Evolutionary conservation across 2,329 filamentous ascomycete genomes (phyloP).

Genomic region (Diplodia mutila): DNA sequence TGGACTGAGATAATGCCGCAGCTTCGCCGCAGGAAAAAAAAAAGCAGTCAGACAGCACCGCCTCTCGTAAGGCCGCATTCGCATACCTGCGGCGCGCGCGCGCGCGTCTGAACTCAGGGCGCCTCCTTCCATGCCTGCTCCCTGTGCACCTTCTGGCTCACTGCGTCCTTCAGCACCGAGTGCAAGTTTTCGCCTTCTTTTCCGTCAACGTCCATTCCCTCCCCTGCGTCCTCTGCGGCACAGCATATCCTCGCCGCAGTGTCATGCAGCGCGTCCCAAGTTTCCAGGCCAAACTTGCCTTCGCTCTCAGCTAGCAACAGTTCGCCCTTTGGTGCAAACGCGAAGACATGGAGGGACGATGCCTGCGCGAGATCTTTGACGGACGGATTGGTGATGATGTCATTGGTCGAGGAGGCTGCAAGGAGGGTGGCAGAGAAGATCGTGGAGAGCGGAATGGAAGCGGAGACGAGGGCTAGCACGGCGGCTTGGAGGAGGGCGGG

Average conservation of each 20-base stretch:
- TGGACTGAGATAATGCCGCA: background rate
- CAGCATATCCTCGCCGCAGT: constrained; percentile 69
- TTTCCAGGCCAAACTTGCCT: constrained; percentile 72
- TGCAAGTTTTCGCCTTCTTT: constrained; percentile 37
- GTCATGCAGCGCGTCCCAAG: constrained; percentile 74
- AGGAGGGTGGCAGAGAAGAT: constrained; percentile 69
- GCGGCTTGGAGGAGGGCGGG: constrained; percentile 82
- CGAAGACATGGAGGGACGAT: constrained; percentile 78
- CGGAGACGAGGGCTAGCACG: constrained; percentile 80
- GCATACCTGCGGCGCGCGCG: background rate
- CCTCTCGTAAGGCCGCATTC: background rate
- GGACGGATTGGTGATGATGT: constrained; percentile 57
- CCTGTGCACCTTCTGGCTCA: constrained; percentile 44
- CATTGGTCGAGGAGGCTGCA: constrained; percentile 53
- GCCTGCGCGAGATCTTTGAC: constrained; percentile 65
- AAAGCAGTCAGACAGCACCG: background rate
- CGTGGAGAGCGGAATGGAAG: constrained; percentile 75
- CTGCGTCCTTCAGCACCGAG: constrained; percentile 46
- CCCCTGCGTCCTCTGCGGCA: constrained; percentile 40
- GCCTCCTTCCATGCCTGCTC: constrained; percentile 48
- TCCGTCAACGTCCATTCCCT: constrained; percentile 46
- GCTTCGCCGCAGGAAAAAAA: background rate
- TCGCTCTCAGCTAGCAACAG: constrained; percentile 81
- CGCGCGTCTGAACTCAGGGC: constrained; percentile 26
- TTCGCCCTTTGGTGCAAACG: constrained; percentile 73